Evolutionary conservation across 768 basidiomycete species (phyloP), one percentile per base, ranked within the genome.

Genomic region (Scleroderma citrinum): DNA sequence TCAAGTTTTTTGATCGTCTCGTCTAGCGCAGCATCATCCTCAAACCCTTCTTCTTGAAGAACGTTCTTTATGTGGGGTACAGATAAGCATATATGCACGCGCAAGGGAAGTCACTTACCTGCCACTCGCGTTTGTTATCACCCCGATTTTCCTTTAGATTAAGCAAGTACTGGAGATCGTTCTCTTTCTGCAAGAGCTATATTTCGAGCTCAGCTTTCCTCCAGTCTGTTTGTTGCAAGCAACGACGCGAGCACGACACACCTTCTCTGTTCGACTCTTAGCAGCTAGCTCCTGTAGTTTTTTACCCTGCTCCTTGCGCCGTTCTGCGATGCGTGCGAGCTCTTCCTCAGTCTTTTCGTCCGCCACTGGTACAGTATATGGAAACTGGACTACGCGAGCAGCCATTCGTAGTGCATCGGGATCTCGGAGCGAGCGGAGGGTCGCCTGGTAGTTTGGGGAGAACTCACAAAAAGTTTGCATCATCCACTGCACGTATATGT

Each of bases 341-440:
- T 97, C 93, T 58, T 97, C 95, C 55, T 94, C 91, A 0, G 89
- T 86, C 68, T 94, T 96, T 64, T 92, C 90, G 35, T 90, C 85
- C 1, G 75, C 66, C 1, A 77, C 75, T 3, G 79, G 68, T 13
- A 71, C 56, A 0, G 78, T 69, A 60, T 82, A 97, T 0, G 95
- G 94, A 61, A 97, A 97, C 61, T 97, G 94, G 29, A 96, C 69
- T 49, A 94, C 77, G 13, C 80, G 80, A 55, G 87, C 87, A 6
- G 73, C 70, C 12, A 74, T 71, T 20, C 82, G 82, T 55, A 98
- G 59, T 29, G 74, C 72, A 2, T 70, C 58, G 0, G 95, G 88
- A 48, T 86, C 76, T 35, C 76, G 75, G n/a, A 98, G 72, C 7
- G 66, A 67, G 23, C 78, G 77, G n/a, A 97, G 72, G 23, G 81